Conservation (phyloP, 2,329 filamentous ascomycete species). For the Clonostachys solani region DNA sequence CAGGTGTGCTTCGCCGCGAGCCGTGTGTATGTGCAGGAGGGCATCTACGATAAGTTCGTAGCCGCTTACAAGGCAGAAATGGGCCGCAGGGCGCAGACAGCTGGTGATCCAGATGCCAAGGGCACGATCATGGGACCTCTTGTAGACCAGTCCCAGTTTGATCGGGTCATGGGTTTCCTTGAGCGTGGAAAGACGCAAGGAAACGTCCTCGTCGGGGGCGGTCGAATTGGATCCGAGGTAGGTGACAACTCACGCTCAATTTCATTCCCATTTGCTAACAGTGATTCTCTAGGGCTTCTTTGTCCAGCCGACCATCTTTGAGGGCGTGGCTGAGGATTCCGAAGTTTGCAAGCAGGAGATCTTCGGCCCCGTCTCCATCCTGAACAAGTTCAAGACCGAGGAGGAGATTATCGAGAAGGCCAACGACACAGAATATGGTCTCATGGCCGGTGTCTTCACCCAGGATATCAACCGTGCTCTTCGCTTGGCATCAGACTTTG, state of each 20-base stretch:
- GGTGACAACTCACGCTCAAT: slow-evolving; percentile 4
- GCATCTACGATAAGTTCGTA: slow-evolving; percentile 58
- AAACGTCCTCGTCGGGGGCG: slow-evolving; percentile 27
- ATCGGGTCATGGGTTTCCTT: slow-evolving; percentile 38
- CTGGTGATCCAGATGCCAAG: slow-evolving; percentile 57
- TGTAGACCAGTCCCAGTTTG: slow-evolving; percentile 42
- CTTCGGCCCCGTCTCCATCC: slow-evolving; percentile 52
- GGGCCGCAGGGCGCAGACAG: slow-evolving; percentile 44
- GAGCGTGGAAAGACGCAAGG: slow-evolving; percentile 31
- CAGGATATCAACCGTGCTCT: slow-evolving; percentile 60
- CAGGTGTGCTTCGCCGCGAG: slow-evolving; percentile 75
- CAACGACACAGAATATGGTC: slow-evolving; percentile 45
- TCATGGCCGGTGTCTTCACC: slow-evolving; percentile 50
- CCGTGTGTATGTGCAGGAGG: slow-evolving; percentile 62
- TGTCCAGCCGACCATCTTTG: slow-evolving; percentile 41
- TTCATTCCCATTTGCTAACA: not conserved
- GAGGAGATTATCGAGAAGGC: slow-evolving; percentile 49
- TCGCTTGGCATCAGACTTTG: slow-evolving; percentile 47
- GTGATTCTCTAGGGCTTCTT: slow-evolving; percentile 26
- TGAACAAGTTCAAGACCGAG: slow-evolving; percentile 51
- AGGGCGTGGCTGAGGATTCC: slow-evolving; percentile 30
- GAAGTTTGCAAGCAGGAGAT: slow-evolving; percentile 49
- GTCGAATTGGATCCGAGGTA: slow-evolving; percentile 28
- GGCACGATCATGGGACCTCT: slow-evolving; percentile 55
- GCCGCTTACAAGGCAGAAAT: slow-evolving; percentile 55